A percentile compares a stretch with the other conserved stretches of the same genome.
These are phyloP conservation scores for Nicotiana obtusifolia DNA, from an alignment of 257 asterid genomes.

Conservation along the genomic window DNA sequence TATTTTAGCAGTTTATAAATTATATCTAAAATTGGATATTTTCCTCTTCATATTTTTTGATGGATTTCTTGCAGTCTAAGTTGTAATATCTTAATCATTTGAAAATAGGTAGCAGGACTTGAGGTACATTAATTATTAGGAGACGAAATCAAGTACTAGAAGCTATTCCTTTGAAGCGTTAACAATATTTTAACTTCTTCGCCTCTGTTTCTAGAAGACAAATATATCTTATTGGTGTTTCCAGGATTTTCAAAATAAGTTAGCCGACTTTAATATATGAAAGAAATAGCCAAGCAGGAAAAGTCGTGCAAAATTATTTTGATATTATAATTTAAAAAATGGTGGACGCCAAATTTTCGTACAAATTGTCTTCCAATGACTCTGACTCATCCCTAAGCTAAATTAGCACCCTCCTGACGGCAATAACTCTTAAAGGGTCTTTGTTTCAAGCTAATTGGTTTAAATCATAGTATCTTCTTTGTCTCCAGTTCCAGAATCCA, in stretches of 20 bases:
- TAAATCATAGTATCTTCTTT: background rate
- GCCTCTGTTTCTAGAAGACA: background rate
- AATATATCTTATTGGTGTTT: background rate
- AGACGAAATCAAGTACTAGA: background rate
- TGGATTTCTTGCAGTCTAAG: background rate
- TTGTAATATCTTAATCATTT: background rate
- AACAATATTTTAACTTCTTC: background rate
- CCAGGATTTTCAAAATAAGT: background rate
- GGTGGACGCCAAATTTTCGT: background rate
- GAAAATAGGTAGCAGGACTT: background rate
- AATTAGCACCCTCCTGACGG: background rate
- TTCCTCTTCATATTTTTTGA: background rate
- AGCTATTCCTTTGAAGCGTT: background rate
- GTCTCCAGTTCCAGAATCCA: background rate
- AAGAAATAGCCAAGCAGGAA: background rate
- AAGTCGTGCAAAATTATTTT: background rate
- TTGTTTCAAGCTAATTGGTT: background rate
- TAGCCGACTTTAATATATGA: background rate
- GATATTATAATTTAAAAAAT: background rate
- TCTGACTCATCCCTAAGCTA: background rate
- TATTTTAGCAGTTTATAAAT: no score
- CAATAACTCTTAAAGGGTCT: background rate
- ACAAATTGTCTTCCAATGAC: background rate
- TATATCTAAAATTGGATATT: background rate
- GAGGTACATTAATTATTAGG: background rate